A percentile compares a stretch with the other conserved stretches of the same genome.
phyloP scores from a whole-genome alignment of 108 stramenopile species.

The Craspedostauros australis region DNA sequence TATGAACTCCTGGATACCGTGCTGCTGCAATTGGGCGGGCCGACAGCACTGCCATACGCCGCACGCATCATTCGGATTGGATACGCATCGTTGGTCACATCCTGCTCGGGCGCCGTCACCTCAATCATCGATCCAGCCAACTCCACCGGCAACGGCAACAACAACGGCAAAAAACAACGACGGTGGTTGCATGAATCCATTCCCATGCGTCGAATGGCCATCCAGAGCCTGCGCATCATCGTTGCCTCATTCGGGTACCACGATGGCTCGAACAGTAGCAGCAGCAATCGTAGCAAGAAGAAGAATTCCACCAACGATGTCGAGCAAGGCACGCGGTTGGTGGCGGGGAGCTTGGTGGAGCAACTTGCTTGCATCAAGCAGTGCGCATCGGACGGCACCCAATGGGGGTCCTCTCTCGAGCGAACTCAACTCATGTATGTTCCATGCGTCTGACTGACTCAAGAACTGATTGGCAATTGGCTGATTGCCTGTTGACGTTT shows the following conservation, averaged over 20 bases:
- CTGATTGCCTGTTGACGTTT: too few species aligned
- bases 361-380: conserved; percentile 9
- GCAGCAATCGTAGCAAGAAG: not conserved
- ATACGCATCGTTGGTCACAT: conserved; percentile 32
- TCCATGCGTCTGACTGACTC: too few species aligned
- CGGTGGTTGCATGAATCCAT: conserved; percentile 43
- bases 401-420: too few species aligned
- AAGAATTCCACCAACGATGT: conserved; percentile 1
- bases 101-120: conserved; percentile 28
- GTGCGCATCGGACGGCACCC: not conserved
- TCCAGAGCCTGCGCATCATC: conserved; percentile 10
- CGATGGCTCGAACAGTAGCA: conserved; percentile 3
- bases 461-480: too few species aligned
- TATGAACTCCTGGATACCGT: conserved; percentile 22
- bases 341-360: conserved; percentile 37
- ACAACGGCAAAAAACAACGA: conserved; percentile 27
- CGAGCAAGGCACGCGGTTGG: conserved; percentile 19
- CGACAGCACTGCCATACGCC: conserved; percentile 27
- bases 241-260: conserved; percentile 25
- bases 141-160: conserved; percentile 8
- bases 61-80: conserved; percentile 28
- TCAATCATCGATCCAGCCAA: conserved; percentile 27
- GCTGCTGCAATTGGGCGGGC: conserved; percentile 16
- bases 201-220: conserved; percentile 14
- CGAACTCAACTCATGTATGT: too few species aligned